phyloP scores from a whole-genome alignment of 2,329 filamentous ascomycete genomes.

The Exophiala xenobiotica region DNA sequence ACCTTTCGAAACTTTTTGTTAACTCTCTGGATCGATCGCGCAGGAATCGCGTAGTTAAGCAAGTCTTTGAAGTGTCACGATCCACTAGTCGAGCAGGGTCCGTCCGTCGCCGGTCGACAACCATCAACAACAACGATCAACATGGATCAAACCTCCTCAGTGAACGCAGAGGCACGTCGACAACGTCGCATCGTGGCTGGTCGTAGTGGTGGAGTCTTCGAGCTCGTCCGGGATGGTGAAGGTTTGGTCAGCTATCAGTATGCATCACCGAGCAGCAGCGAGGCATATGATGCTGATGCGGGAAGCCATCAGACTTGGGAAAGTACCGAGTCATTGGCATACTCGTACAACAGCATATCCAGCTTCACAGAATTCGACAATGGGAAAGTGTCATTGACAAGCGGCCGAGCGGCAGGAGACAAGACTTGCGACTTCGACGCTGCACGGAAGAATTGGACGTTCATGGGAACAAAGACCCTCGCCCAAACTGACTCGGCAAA shows the following conservation, averaged over 20 bases:
- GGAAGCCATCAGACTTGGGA: background rate
- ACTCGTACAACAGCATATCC: background rate
- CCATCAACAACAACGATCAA: too few relatives aligned
- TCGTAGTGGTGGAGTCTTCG: slow-evolving; percentile 15
- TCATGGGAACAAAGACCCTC: background rate
- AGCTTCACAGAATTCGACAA: background rate
- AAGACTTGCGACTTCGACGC: too few relatives aligned
- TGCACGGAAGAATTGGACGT: background rate
- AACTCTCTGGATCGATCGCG: too few relatives aligned
- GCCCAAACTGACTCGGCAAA: background rate
- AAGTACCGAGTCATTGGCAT: background rate
- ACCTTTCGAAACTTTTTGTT: too few relatives aligned
- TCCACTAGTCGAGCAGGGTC: too few relatives aligned
- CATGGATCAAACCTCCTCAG: too few relatives aligned
- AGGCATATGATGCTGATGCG: background rate
- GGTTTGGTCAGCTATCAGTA: slow-evolving; percentile 8
- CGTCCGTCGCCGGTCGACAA: too few relatives aligned
- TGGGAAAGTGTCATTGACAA: background rate
- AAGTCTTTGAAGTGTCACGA: too few relatives aligned
- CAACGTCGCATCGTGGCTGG: slow-evolving; percentile 14
- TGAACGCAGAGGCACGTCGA: slow-evolving; percentile 4
- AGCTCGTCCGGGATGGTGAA: slow-evolving; percentile 4
- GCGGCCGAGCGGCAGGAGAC: background rate
- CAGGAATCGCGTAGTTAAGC: too few relatives aligned
- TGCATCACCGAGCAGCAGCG: background rate